phyloP scores from a whole-genome alignment of 768 basidiomycete genomes.

The Rhodosporidiobolus sp. region DNA sequence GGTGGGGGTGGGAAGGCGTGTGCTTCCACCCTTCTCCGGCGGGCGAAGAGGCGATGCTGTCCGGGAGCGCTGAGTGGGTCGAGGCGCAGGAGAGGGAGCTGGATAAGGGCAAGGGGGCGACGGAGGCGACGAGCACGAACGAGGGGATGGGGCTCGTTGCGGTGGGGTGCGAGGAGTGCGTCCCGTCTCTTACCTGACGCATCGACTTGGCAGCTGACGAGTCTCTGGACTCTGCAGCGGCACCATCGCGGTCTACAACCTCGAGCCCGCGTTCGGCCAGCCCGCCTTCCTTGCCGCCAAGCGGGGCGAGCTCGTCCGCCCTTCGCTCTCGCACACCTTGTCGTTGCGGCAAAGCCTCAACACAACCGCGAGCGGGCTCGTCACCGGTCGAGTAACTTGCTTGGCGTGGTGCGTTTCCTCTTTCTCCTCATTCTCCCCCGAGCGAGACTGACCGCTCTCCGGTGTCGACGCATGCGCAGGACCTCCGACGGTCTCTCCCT shows the following conservation, averaged over 20 bases:
- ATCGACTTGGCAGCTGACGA: no score
- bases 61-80: not conserved
- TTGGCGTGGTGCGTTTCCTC: not conserved
- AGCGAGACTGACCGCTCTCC: not conserved
- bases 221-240: slow-evolving; percentile 10
- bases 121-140: slow-evolving; percentile 3
- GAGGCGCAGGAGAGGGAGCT: slow-evolving; percentile 21
- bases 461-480: slow-evolving; percentile 11
- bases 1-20: slow-evolving; percentile 21
- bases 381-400: slow-evolving; percentile 22
- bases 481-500: slow-evolving; percentile 93
- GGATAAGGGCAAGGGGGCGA: slow-evolving; percentile 28
- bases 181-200: not conserved
- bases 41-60: not conserved
- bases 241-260: slow-evolving; percentile 28
- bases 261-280: not conserved
- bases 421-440: no score
- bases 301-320: not conserved
- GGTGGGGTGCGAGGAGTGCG: slow-evolving; percentile 36
- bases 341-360: slow-evolving; percentile 39
- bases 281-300: not conserved
- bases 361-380: slow-evolving; percentile 36
- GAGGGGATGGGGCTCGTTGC: slow-evolving; percentile 27
- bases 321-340: slow-evolving; percentile 37
- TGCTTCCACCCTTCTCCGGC: slow-evolving; percentile 27